Evolutionary conservation across 208 protist species (phyloP).

Genomic region (Phytomonas serpens): DNA sequence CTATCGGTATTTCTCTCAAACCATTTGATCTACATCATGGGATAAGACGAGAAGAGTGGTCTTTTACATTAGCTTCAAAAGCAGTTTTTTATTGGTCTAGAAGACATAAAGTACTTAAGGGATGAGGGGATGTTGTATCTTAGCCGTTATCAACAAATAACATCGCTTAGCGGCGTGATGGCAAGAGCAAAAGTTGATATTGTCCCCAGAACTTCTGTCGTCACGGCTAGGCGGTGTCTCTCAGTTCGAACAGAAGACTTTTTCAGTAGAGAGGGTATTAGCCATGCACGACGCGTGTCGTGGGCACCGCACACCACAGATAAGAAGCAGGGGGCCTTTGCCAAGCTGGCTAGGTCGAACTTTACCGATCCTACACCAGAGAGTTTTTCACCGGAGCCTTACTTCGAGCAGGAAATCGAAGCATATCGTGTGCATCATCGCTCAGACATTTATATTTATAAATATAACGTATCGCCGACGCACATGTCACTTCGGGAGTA

Average conservation of each 20-base stretch:
- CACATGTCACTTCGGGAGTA: constrained; percentile 79
- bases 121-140: background rate
- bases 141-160: background rate
- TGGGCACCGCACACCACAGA: constrained; percentile 89
- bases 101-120: background rate
- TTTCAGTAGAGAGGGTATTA: constrained; percentile 84
- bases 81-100: background rate
- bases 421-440: constrained; percentile 73
- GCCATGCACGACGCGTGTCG: constrained; percentile 80
- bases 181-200: background rate
- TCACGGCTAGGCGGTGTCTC: constrained; percentile 21
- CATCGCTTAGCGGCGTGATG: background rate
- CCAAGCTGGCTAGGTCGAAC: constrained; percentile 84
- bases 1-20: background rate
- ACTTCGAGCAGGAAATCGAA: constrained; percentile 83
- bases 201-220: background rate
- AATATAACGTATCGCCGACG: constrained; percentile 83
- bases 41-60: background rate
- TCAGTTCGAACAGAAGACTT: constrained; percentile 85
- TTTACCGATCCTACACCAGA: constrained; percentile 71
- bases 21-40: background rate
- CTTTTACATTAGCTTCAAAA: background rate
- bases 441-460: constrained; percentile 86
- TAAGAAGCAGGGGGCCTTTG: constrained; percentile 83
- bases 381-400: constrained; percentile 70